A percentile compares a stretch with the other conserved stretches of the same genome.
Conservation (phyloP, 1,284 basidiomycete species). For the Moesziomyces sp. region DNA sequence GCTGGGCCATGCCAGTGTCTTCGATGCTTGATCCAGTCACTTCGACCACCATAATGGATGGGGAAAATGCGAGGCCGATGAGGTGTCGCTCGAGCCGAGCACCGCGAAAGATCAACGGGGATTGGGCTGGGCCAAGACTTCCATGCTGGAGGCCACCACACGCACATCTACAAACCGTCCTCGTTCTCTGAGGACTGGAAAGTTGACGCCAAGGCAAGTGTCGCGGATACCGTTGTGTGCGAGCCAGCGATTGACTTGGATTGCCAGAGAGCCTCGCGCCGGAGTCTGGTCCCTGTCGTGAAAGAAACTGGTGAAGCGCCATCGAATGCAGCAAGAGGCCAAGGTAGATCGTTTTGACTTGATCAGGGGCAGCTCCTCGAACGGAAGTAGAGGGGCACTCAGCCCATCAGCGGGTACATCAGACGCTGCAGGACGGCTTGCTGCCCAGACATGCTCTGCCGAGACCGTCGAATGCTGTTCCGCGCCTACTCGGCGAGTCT, state of each 20-base stretch:
- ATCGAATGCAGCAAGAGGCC: not conserved
- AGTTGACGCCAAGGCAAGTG: not conserved
- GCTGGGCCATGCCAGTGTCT: not conserved
- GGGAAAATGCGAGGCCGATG: not conserved
- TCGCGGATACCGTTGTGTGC: not conserved
- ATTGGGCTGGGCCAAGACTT: not conserved
- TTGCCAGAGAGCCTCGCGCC: not conserved
- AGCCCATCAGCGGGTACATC: too few relatives aligned
- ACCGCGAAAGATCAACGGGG: not conserved
- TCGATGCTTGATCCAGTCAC: not conserved
- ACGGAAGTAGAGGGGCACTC: too few relatives aligned
- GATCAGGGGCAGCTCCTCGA: too few relatives aligned
- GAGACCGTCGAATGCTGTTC: too few relatives aligned
- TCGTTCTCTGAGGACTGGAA: too few relatives aligned
- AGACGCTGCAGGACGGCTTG: too few relatives aligned
- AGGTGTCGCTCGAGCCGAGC: conserved; percentile 1
- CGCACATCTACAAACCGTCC: not conserved
- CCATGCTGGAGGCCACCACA: not conserved
- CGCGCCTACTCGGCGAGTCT: too few relatives aligned
- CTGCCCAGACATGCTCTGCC: too few relatives aligned
- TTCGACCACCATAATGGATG: not conserved
- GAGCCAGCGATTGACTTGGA: not conserved
- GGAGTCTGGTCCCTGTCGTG: not conserved
- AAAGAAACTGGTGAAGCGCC: not conserved
- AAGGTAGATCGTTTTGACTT: too few relatives aligned